These are phyloP conservation scores for Nevesoporus exiguus DNA, from an alignment of 768 basidiomycete genomes.

Conservation along the genomic window DNA sequence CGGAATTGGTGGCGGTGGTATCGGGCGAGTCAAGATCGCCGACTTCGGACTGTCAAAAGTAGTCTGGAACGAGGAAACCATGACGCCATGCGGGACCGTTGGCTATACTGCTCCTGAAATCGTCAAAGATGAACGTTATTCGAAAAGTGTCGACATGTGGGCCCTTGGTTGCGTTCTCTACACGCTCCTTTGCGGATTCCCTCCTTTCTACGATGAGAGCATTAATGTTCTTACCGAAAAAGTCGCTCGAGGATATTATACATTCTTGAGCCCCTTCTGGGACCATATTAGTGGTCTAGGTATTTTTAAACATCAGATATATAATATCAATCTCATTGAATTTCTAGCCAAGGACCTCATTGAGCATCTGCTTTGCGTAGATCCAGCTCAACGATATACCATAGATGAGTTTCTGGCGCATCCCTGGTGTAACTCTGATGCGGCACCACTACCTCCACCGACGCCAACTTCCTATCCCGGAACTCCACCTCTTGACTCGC, in stretches of 20 bases:
- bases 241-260: conserved; percentile 95
- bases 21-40: conserved; percentile 97
- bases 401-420: conserved; percentile 98
- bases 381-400: conserved; percentile 92
- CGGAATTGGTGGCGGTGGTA: conserved; percentile 93
- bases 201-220: conserved; percentile 98
- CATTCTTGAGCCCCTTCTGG: conserved; percentile 99
- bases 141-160: conserved; percentile 99
- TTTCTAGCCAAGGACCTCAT: conserved; percentile 88
- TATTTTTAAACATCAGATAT: conserved; percentile 32
- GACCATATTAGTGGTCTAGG: conserved; percentile 86
- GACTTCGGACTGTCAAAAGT: conserved; percentile 98
- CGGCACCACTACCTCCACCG: conserved; percentile 60
- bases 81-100: conserved; percentile 99
- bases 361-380: conserved; percentile 90
- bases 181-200: conserved; percentile 95
- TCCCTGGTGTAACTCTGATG: conserved; percentile 84
- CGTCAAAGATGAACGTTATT: conserved; percentile 96
- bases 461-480: conserved; percentile 54
- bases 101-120: conserved; percentile 99
- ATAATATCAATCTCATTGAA: conserved; percentile 10
- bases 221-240: conserved; percentile 98
- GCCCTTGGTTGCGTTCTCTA: conserved; percentile 98
- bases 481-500: conserved; percentile 71
- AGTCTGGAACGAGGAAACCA: conserved; percentile 98